Evolutionary conservation across 371 early-diverging fungal genomes (phyloP).

Genomic region (Actinomucor elegans): DNA sequence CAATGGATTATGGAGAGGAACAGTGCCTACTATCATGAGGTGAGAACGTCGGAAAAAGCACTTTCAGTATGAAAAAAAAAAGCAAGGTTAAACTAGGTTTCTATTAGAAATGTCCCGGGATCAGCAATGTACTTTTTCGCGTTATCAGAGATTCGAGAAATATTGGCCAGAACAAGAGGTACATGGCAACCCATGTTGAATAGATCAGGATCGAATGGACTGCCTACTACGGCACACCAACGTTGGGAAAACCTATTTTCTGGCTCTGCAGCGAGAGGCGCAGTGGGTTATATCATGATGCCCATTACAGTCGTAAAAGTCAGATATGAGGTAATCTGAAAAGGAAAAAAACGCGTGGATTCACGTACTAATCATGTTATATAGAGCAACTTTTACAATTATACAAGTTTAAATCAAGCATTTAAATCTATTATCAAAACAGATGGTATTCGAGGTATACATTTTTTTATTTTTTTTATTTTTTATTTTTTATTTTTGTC

Average conservation of each 20-base stretch:
- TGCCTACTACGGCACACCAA: conserved; percentile 19
- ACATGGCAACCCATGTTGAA: conserved; percentile 34
- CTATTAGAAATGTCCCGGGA: conserved; percentile 81
- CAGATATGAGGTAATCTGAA: conserved; percentile 76
- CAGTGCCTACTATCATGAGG: conserved; percentile 81
- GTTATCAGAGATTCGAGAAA: conserved; percentile 51
- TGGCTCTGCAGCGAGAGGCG: conserved; percentile 82
- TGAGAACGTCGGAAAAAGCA: conserved; percentile 24
- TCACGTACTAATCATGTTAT: not conserved
- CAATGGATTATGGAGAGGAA: conserved; percentile 90
- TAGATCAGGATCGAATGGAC: conserved; percentile 2
- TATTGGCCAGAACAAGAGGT: conserved; percentile 40
- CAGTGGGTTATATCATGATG: conserved; percentile 91
- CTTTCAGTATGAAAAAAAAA: not conserved
- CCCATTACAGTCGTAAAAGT: conserved; percentile 94
- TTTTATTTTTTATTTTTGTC: not conserved
- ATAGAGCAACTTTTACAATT: conserved; percentile 83
- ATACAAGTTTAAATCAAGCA: conserved; percentile 65
- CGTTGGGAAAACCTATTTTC: conserved; percentile 71
- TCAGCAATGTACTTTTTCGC: conserved; percentile 79
- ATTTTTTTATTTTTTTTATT: not conserved
- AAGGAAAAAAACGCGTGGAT: not conserved
- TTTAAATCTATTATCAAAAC: conserved; percentile 59
- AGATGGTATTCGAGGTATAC: conserved; percentile 60
- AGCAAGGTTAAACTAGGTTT: too few species aligned